phyloP scores from a whole-genome alignment of 1,284 basidiomycete species.

The Cryptococcus sp. region DNA sequence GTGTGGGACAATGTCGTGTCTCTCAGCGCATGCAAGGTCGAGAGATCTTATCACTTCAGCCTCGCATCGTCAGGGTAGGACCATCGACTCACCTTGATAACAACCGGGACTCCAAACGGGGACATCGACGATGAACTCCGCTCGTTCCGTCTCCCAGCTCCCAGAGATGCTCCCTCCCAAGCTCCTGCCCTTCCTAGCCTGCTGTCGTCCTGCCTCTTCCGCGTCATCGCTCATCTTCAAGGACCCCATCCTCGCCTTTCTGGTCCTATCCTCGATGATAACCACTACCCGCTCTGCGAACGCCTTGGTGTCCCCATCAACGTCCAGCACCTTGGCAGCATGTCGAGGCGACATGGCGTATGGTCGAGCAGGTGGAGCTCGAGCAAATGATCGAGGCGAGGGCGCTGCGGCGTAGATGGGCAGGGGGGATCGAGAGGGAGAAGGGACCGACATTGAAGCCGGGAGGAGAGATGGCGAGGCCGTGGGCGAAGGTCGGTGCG shows the following conservation, averaged over 20 bases:
- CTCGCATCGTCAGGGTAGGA: too few species aligned
- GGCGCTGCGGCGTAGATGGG: neutral
- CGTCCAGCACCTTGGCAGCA: neutral
- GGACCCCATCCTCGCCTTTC: neutral
- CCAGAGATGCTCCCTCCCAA: slow-evolving; percentile 18
- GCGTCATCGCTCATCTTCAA: neutral
- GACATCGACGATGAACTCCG: slow-evolving; percentile 45
- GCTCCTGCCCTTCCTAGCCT: slow-evolving; percentile 1
- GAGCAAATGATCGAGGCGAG: slow-evolving; percentile 10
- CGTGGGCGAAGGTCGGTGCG: neutral
- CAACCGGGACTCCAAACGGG: slow-evolving; percentile 45
- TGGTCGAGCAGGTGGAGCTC: slow-evolving; percentile 7
- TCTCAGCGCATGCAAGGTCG: slow-evolving; percentile 43
- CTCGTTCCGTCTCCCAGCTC: slow-evolving; percentile 32
- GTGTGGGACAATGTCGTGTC: slow-evolving; percentile 44
- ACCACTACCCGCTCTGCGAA: slow-evolving; percentile 10
- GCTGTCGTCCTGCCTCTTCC: neutral
- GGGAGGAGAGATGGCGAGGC: neutral
- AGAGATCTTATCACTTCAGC: slow-evolving; percentile 31
- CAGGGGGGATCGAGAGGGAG: neutral
- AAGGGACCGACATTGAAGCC: neutral
- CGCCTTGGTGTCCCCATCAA: slow-evolving; percentile 9
- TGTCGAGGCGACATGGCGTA: slow-evolving; percentile 7
- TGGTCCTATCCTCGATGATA: slow-evolving; percentile 4
- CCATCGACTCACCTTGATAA: slow-evolving; percentile 37